Conservation (phyloP, 1,284 basidiomycete genomes). For the Anthracocystis panici-leucophaei region DNA sequence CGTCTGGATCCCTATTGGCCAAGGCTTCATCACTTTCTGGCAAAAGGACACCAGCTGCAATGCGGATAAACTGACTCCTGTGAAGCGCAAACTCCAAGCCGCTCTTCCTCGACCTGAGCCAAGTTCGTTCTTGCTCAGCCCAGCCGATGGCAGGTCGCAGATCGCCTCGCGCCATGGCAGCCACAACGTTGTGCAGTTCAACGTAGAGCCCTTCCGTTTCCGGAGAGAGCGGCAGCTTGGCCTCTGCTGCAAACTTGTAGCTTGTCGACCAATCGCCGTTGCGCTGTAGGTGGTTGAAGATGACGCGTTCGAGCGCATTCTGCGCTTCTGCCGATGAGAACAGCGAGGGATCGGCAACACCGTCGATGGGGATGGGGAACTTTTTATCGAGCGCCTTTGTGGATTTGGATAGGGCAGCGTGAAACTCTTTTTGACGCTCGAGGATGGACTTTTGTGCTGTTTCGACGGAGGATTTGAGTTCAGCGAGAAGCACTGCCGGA, state of each 20-base stretch:
- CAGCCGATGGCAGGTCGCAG: constrained; percentile 58
- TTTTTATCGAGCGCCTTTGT: constrained; percentile 61
- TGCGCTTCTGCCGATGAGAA: constrained; percentile 50
- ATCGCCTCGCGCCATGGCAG: constrained; percentile 45
- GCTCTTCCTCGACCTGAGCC: constrained; percentile 46
- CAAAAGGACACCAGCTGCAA: constrained; percentile 46
- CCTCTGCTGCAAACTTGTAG: constrained; percentile 46
- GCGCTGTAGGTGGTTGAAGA: constrained; percentile 62
- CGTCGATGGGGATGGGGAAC: constrained; percentile 57
- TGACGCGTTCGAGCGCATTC: constrained; percentile 51
- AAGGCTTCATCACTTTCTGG: constrained; percentile 8
- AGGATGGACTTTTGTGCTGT: constrained; percentile 49
- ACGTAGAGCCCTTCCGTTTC: constrained; percentile 19
- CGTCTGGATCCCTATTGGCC: constrained; percentile 45
- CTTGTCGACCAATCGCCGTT: constrained; percentile 54
- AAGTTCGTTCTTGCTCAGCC: constrained; percentile 45
- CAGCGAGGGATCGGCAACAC: constrained; percentile 54
- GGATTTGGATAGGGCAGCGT: constrained; percentile 56
- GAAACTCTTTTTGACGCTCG: constrained; percentile 60
- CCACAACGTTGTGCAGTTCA: constrained; percentile 33
- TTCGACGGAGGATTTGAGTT: constrained; percentile 44
- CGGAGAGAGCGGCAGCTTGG: constrained; percentile 22
- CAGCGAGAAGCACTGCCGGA: constrained; percentile 28
- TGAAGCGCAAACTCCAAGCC: constrained; percentile 61
- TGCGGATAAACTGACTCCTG: constrained; percentile 57